A percentile compares a stretch with the other conserved stretches of the same genome.
Evolutionary conservation across 306 rosid genomes (phyloP).

Genomic region (Alnus glutinosa): DNA sequence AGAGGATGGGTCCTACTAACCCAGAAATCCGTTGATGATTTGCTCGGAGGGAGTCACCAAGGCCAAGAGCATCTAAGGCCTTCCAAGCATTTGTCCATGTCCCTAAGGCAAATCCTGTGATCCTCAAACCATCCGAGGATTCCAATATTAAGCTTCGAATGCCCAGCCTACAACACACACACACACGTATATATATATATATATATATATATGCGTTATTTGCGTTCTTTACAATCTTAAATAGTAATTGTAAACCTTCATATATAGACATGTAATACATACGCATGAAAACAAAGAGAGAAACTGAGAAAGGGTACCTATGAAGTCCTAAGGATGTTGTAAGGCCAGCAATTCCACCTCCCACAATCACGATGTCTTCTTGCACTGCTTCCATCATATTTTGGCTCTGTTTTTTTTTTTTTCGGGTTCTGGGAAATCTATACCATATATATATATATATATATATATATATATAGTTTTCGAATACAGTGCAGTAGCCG

Average conservation of each 20-base stretch:
- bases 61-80: constrained; percentile 71
- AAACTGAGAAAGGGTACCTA: constrained; percentile 22
- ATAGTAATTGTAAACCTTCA: no score
- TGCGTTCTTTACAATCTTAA: neutral
- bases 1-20: constrained; percentile 15
- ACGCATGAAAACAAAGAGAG: no score
- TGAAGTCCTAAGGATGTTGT: constrained; percentile 69
- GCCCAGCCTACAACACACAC: constrained; percentile 43
- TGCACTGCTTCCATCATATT: constrained; percentile 29
- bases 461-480: no score
- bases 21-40: constrained; percentile 44
- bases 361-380: constrained; percentile 68
- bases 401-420: neutral
- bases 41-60: constrained; percentile 53
- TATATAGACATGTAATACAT: no score
- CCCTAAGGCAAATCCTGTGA: constrained; percentile 58
- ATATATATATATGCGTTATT: no score
- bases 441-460: no score
- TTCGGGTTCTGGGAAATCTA: no score
- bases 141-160: constrained; percentile 68
- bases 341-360: constrained; percentile 85
- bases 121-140: constrained; percentile 56
- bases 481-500: no score
- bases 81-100: constrained; percentile 76
- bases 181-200: no score